Evolutionary conservation across 2,329 filamentous ascomycete species (phyloP).

Genomic region (Alternaria arbusti): DNA sequence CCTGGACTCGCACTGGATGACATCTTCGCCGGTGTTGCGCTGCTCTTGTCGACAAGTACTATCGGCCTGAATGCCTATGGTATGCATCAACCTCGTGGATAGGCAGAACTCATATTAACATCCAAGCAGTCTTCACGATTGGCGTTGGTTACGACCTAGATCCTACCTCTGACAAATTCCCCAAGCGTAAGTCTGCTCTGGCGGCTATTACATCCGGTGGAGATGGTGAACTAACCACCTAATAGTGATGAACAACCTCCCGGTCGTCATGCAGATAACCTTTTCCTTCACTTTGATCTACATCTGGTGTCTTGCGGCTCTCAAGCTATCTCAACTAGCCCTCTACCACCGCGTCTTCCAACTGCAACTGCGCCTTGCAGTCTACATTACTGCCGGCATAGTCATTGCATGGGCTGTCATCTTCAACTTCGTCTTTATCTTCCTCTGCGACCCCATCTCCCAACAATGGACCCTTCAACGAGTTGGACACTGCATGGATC

Average conservation of each 20-base stretch:
- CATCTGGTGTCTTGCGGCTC: constrained; percentile 26
- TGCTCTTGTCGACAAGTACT: constrained; percentile 23
- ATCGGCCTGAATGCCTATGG: constrained; percentile 25
- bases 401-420: constrained; percentile 26
- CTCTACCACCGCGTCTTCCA: constrained; percentile 26
- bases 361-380: constrained; percentile 14
- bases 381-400: constrained; percentile 22
- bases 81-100: not conserved
- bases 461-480: constrained; percentile 30
- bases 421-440: constrained; percentile 32
- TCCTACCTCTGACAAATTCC: constrained; percentile 11
- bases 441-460: constrained; percentile 30
- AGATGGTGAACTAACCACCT: not conserved
- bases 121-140: constrained; percentile 18
- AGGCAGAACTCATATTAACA: not conserved
- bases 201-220: not conserved
- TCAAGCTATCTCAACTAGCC: constrained; percentile 29
- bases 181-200: constrained; percentile 15
- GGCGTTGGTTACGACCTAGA: constrained; percentile 28
- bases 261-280: constrained; percentile 30
- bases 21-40: constrained; percentile 18
- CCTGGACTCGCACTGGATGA: constrained; percentile 28
- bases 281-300: constrained; percentile 30
- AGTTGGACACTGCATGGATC: constrained; percentile 30
- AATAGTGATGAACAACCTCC: constrained; percentile 23